Evolutionary conservation across 306 rosid genomes (phyloP), one percentile per base, ranked within the genome.

Genomic region (Ormosia emarginata): DNA sequence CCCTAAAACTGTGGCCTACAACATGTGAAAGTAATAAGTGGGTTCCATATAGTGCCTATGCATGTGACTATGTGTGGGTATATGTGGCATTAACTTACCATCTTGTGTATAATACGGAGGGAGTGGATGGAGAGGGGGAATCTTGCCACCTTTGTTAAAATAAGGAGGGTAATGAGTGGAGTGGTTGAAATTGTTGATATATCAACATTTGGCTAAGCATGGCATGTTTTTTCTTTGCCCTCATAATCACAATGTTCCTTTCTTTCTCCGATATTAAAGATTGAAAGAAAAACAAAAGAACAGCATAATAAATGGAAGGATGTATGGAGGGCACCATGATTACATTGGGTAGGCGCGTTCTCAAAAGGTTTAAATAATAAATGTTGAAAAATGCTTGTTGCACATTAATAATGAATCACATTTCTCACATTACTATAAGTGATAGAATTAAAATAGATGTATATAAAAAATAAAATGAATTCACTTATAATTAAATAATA

Each of bases 151-250:
- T 41, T 40, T 64, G 61, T 8, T 53, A 63, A 70, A 55, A 79
- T 64, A 75, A 9, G 41, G 17, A 70, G 61, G 43, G 79, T 17
- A 72, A 82, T 80, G 77, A 83, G 87, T 82, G 77, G 59, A 65
- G 77, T 61, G 33, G 85, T 75, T 87, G 85, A 82, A 85, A 63
- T 77, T 85, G 68, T 67, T 85, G 68, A 34, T 36, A 56, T 73
- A 73, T 37, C 63, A 47, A 41, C 15, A 79, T 82, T 77, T 81
- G 81, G 81, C 74, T 13, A 67, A 85, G 72, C 86, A 78, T 32
- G 75, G 3, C 6, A 7, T 80, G 41, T 47, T 79, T 88, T 81
- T 81, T 55, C 79, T 55, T 66, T 71, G 52, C 40, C 37, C 69
- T 79, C 82, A 52, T 80, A 61, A 85, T 82, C 77, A 71, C 84